A percentile compares a stretch with the other conserved stretches of the same genome.
Evolutionary conservation across 805 yeast genomes (phyloP).

Genomic region (Crinitomyces ghanaensis): DNA sequence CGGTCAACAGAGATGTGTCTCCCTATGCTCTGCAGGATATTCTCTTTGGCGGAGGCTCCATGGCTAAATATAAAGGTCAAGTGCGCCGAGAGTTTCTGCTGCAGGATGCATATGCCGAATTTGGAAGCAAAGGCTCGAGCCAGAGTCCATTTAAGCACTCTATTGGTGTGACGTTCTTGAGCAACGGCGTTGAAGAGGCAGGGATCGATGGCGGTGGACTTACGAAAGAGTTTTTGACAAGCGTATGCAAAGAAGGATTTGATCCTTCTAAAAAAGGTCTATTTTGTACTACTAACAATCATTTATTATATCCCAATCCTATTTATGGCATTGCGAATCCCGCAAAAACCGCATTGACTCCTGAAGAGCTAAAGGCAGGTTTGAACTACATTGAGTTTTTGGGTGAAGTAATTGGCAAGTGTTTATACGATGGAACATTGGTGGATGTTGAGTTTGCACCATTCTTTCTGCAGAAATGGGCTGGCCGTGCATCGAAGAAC

Average conservation of each 20-base stretch:
- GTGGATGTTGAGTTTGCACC: slow-evolving; percentile 80
- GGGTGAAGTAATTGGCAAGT: slow-evolving; percentile 81
- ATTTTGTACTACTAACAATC: slow-evolving; percentile 36
- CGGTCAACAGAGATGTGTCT: not conserved
- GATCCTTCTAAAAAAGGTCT: slow-evolving; percentile 26
- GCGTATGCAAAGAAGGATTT: slow-evolving; percentile 61
- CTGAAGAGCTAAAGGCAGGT: slow-evolving; percentile 8
- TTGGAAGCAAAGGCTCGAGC: slow-evolving; percentile 39
- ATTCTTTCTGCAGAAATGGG: slow-evolving; percentile 67
- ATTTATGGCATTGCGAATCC: slow-evolving; percentile 28
- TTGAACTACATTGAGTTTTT: slow-evolving; percentile 42
- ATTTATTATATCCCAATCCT: slow-evolving; percentile 69
- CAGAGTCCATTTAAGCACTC: slow-evolving; percentile 54
- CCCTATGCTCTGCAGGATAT: slow-evolving; percentile 5
- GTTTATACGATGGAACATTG: slow-evolving; percentile 71
- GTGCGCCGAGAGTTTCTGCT: slow-evolving; percentile 61
- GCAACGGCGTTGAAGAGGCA: slow-evolving; percentile 68
- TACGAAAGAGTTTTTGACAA: slow-evolving; percentile 79
- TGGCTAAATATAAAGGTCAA: slow-evolving; percentile 30
- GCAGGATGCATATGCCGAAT: slow-evolving; percentile 57
- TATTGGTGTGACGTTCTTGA: slow-evolving; percentile 54
- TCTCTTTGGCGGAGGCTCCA: slow-evolving; percentile 9
- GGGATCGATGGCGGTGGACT: slow-evolving; percentile 98
- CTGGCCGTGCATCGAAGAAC: slow-evolving; percentile 30
- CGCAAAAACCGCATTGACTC: slow-evolving; percentile 5